Base-by-base conservation (phyloP, 2,329 filamentous ascomycete species). In the Diaporthe sp. region DNA sequence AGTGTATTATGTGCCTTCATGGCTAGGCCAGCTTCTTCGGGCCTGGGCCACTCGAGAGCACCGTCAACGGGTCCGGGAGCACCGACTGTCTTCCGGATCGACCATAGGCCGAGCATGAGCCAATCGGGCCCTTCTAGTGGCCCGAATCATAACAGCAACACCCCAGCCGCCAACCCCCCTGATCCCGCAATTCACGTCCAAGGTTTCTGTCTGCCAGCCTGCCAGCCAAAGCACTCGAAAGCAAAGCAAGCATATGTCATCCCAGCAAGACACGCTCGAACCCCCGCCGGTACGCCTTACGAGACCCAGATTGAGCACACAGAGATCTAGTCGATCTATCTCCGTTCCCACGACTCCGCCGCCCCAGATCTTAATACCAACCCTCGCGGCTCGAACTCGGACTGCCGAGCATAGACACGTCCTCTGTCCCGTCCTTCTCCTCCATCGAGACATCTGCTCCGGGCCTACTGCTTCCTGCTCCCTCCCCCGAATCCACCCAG, bases 1-100 rank as follows among this genome's bases (percentile, higher is more conserved):
- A 51, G 42, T 66, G 44, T 25, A 25, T 50, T 25, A 1, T 27
- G 44, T 25, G 44, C 42, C 6, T 25, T 50, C 42, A 65, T 65
- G 61, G 17, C 42, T 22, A 35, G 44, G 42, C 42, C 39, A 50
- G 47, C 13, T 47, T 51, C 25, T 47, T 51, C 25, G 30, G 63
- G 63, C 30, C 63, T 66, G 63, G 44, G 44, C 44, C 30, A 37
- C 61, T 51, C 12, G 30, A 35, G 61, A 37, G 44, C 47, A 35
- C 44, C 61, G 61, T 66, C 63, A 39, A 66, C 63, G 44, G 61
- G 61, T 50, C 61, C 61, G 61, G 61, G 61, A 50, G 42, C 61
- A 37, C 61, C 61, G 61, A 66, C 61, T 66, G 27, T 66, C 44
- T 66, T 22, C 63, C 63, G 63, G 63, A 66, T 66, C 44, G 63